Percentiles rank a stretch among this genome's conserved stretches.
Conservation (phyloP, 176 grass and related monocot species). For the Poa annua region DNA sequence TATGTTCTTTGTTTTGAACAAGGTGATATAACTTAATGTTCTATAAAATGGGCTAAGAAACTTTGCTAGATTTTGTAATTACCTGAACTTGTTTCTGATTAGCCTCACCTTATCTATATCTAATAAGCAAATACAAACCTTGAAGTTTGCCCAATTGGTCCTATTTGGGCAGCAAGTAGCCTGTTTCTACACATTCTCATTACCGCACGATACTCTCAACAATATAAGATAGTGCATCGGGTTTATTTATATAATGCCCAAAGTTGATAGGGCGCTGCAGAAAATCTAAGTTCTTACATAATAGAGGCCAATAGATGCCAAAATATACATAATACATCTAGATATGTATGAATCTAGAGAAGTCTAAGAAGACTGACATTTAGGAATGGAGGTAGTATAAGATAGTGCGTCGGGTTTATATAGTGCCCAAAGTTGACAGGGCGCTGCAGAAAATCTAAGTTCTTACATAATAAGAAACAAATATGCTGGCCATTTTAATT, state of each 20-base stretch:
- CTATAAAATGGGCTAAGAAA: constrained; percentile 7
- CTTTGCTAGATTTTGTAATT: not conserved
- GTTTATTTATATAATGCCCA: not conserved
- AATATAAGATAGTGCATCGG: not conserved
- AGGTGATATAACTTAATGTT: not conserved
- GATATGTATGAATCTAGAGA: no score
- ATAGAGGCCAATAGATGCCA: not conserved
- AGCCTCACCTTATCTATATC: not conserved
- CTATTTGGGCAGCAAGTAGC: not conserved
- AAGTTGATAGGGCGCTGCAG: not conserved
- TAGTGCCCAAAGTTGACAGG: not conserved
- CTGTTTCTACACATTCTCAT: not conserved
- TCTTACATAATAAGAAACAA: constrained; percentile 1
- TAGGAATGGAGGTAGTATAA: not conserved
- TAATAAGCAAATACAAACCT: not conserved
- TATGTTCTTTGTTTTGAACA: constrained; percentile 24
- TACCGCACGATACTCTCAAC: not conserved
- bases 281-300: constrained; percentile 6
- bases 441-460: not conserved
- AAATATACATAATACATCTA: no score
- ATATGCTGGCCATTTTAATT: not conserved
- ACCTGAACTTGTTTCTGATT: not conserved
- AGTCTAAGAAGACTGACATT: no score
- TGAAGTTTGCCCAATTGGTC: not conserved
- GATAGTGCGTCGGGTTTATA: constrained; percentile 1